phyloP scores from a whole-genome alignment of 495 filamentous ascomycete species.

The Xylaria bambusicola region DNA sequence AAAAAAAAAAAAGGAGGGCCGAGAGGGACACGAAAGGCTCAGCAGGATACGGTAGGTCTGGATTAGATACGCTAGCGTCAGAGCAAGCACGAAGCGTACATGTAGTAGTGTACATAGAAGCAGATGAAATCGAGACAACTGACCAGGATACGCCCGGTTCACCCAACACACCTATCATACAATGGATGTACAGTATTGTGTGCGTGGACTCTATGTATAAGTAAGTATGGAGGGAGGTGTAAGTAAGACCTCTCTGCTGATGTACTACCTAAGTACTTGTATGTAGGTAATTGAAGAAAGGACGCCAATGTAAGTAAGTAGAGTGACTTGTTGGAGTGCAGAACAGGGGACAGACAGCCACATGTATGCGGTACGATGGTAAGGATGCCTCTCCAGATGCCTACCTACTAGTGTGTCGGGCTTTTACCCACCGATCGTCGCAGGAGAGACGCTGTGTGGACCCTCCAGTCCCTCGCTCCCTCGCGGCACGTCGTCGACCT shows the following conservation, averaged over 20 bases:
- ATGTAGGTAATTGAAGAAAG: too few species aligned
- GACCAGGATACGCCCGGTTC: not conserved
- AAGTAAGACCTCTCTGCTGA: too few species aligned
- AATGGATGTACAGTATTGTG: too few species aligned
- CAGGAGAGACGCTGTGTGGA: slow-evolving; percentile 27
- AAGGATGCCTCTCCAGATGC: slow-evolving; percentile 22
- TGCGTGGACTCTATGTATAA: too few species aligned
- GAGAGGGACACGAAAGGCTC: not conserved
- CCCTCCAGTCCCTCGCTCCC: slow-evolving; percentile 18
- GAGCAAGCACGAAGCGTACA: not conserved
- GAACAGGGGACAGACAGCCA: slow-evolving; percentile 6
- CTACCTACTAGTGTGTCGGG: slow-evolving; percentile 27
- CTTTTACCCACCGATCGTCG: slow-evolving; percentile 31
- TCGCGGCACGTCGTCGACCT: too few species aligned
- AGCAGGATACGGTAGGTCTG: too few species aligned
- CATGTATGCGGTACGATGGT: too few species aligned
- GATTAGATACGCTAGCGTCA: too few species aligned
- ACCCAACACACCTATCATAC: too few species aligned
- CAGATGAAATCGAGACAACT: not conserved
- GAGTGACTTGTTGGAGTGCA: slow-evolving; percentile 15
- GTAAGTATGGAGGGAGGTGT: too few species aligned
- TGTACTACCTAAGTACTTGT: too few species aligned
- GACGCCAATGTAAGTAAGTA: not conserved
- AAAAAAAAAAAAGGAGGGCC: not conserved
- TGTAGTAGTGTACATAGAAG: not conserved